Evolutionary conservation across 805 yeast genomes (phyloP).

Genomic region (Cyberlindnera maclurae): DNA sequence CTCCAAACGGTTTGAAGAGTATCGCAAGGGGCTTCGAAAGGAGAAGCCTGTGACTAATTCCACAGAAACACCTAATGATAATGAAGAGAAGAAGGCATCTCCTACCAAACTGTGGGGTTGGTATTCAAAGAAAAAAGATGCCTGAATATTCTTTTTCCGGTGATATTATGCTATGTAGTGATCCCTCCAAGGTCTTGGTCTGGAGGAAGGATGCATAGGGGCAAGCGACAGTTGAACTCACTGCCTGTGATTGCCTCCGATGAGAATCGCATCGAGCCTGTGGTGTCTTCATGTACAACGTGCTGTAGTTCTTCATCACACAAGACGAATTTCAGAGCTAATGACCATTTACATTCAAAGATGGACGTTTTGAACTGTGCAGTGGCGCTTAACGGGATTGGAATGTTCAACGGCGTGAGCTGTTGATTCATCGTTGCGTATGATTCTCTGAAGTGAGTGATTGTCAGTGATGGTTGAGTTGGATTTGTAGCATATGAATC

Average conservation of each 20-base stretch:
- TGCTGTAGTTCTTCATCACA: conserved; percentile 14
- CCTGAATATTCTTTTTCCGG: neutral
- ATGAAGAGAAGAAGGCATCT: conserved; percentile 4
- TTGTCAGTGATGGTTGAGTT: conserved; percentile 6
- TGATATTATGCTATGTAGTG: conserved; percentile 13
- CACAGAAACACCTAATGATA: neutral
- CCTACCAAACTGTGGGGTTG: conserved; percentile 16
- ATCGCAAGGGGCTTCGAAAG: conserved; percentile 7
- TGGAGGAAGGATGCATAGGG: conserved; percentile 38
- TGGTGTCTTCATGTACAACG: conserved; percentile 28
- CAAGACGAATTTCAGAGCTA: conserved; percentile 31
- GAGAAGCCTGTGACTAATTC: neutral
- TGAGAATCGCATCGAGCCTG: conserved; percentile 29
- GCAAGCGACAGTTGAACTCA: conserved; percentile 38
- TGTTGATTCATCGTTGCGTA: conserved; percentile 24
- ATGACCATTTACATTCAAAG: conserved; percentile 33
- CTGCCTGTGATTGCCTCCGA: conserved; percentile 30
- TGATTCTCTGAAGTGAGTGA: conserved; percentile 25
- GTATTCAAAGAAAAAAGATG: conserved; percentile 9
- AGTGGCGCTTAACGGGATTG: conserved; percentile 29
- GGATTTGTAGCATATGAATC: conserved; percentile 23
- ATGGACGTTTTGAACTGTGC: conserved; percentile 34
- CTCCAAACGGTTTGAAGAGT: conserved; percentile 20
- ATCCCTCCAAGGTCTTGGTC: conserved; percentile 43
- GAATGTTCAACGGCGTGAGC: conserved; percentile 25